Base-by-base conservation (phyloP, 2,329 filamentous ascomycete genomes). In the Chaetomium globosum region DNA sequence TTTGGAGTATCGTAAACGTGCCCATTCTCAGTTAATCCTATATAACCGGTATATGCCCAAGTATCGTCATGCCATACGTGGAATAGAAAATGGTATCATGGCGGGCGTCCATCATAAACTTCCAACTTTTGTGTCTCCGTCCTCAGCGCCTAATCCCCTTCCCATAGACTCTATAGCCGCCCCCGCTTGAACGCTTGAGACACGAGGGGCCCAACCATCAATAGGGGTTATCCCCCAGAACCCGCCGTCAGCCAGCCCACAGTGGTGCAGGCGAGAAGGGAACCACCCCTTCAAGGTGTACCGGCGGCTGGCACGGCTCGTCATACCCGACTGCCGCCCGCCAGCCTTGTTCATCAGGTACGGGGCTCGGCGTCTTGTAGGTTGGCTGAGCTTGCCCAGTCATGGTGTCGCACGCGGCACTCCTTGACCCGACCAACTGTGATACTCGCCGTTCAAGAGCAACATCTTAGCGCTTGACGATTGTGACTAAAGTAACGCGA, bases 381-480 rank as follows among this genome's bases (percentile, higher is more conserved):
- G 53, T 61, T 52, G 16, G 9, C n/a, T 19, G 16, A 39, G 39
- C 49, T 26, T 1, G n/a, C 30, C 30, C 36, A 19, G 39, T n/a
- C 39, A 19, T 43, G 39, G 39, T 48, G 59, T 21, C 39, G 43
- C 21, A 33, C 7, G 23, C 21, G 23, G 16, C 19, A 23, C 16
- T 21, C 8, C n/a, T 6, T 6, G 48, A 12, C 43, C 16, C 21
- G 31, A n/a, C 30, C 57, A 31, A 49, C 46, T 26, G 58, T 57
- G 31, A n/a, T 10, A 28, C 4, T 36, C 46, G 23, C 36, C 2
- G 28, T 21, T 23, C 19, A 16, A 36, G 30, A 28, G 19, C 16
- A 43, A 19, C 1, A 6, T 21, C 66, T 71, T 70, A 90, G 80
- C 87, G 86, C 79, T 91, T 91, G 76, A 91, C 79, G 77, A 91